phyloP scores from a whole-genome alignment of 1,139 yeast species.

The Suhomyces ambrosiae region DNA sequence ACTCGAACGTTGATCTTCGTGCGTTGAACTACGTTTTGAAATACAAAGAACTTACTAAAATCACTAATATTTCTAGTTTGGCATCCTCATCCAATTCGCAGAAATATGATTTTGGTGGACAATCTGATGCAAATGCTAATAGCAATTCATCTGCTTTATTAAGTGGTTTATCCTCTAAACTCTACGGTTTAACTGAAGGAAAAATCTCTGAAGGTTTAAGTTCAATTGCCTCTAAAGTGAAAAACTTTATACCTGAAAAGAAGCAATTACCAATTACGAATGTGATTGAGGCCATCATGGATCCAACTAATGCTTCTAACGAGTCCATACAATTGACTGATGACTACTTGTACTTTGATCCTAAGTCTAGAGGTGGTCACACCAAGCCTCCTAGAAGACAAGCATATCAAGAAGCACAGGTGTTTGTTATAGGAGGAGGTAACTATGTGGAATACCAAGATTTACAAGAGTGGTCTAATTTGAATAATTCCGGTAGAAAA shows the following conservation, averaged over 20 bases:
- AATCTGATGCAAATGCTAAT: constrained; percentile 18
- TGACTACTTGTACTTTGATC: constrained; percentile 88
- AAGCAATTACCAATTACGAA: constrained; percentile 87
- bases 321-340: constrained; percentile 73
- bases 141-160: constrained; percentile 62
- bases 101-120: constrained; percentile 18
- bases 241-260: constrained; percentile 83
- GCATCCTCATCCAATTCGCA: constrained; percentile 22
- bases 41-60: constrained; percentile 75
- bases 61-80: constrained; percentile 52
- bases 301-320: constrained; percentile 66
- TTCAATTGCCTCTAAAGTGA: constrained; percentile 83
- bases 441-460: constrained; percentile 92
- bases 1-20: constrained; percentile 60
- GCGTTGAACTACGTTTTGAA: constrained; percentile 75
- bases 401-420: constrained; percentile 76
- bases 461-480: constrained; percentile 78
- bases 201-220: constrained; percentile 76
- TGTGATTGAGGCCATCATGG: constrained; percentile 88
- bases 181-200: constrained; percentile 87
- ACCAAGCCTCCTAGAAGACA: constrained; percentile 88
- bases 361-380: constrained; percentile 86
- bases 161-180: constrained; percentile 72
- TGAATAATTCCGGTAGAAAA: constrained; percentile 40
- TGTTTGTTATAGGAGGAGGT: constrained; percentile 96